phyloP scores from a whole-genome alignment of 2,329 filamentous ascomycete species.

The Fusarium vanettenii region DNA sequence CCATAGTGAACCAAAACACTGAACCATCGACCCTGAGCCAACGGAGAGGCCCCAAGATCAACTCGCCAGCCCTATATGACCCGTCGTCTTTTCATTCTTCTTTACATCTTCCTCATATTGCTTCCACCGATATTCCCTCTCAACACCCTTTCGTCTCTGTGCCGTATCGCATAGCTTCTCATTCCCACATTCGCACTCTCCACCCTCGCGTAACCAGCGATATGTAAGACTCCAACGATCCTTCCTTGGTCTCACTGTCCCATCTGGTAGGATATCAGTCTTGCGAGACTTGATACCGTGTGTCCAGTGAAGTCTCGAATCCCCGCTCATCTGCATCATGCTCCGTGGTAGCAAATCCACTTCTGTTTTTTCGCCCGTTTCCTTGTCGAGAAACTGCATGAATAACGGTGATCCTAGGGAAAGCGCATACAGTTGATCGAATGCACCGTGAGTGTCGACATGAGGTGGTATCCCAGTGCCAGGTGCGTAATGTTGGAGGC shows the following conservation, averaged over 20 bases:
- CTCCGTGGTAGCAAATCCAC: slow-evolving; percentile 61
- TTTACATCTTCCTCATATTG: slow-evolving; percentile 42
- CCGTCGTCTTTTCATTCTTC: neutral
- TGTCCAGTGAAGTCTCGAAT: slow-evolving; percentile 65
- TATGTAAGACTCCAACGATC: slow-evolving; percentile 68
- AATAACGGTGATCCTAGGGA: slow-evolving; percentile 55
- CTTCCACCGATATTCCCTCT: slow-evolving; percentile 64
- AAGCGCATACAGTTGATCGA: slow-evolving; percentile 58
- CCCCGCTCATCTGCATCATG: slow-evolving; percentile 63
- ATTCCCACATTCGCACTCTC: slow-evolving; percentile 63
- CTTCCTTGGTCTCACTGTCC: slow-evolving; percentile 54
- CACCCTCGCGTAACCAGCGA: slow-evolving; percentile 61
- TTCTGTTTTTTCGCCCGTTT: slow-evolving; percentile 48
- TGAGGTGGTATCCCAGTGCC: slow-evolving; percentile 71
- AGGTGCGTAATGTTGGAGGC: slow-evolving; percentile 69
- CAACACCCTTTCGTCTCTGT: slow-evolving; percentile 57
- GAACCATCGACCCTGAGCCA: neutral
- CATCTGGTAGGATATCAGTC: slow-evolving; percentile 60
- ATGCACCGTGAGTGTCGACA: slow-evolving; percentile 66
- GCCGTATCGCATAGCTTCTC: slow-evolving; percentile 63
- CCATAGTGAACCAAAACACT: neutral
- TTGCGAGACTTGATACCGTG: slow-evolving; percentile 66
- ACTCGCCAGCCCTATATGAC: neutral
- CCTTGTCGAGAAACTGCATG: slow-evolving; percentile 57
- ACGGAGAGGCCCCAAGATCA: neutral